phyloP scores from a whole-genome alignment of 345 rosid genomes.

The Boechera divaricarpa region DNA sequence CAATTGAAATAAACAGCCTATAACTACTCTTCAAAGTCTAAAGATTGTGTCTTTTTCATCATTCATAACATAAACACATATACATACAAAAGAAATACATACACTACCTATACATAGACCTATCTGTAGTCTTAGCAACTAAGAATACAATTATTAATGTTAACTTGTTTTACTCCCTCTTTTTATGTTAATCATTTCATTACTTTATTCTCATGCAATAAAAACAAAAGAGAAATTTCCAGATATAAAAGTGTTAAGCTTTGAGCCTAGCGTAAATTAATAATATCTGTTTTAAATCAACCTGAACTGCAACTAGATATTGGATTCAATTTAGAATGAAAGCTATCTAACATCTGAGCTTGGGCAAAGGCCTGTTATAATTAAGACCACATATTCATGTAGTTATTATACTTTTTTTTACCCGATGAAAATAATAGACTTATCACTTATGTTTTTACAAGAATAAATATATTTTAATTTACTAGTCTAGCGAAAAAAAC shows the following conservation, averaged over 20 bases:
- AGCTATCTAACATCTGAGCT: not conserved
- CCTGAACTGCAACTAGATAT: not conserved
- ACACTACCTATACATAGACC: constrained; percentile 26
- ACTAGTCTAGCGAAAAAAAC: not conserved
- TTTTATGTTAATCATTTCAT: constrained; percentile 22
- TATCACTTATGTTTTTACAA: not conserved
- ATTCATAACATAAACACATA: constrained; percentile 18
- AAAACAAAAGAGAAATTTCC: constrained; percentile 30
- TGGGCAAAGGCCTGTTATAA: constrained; percentile 6
- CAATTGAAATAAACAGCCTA: constrained; percentile 41
- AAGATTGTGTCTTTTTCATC: constrained; percentile 36
- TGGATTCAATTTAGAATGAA: not conserved
- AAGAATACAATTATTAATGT: constrained; percentile 37
- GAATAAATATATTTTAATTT: not conserved
- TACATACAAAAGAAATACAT: constrained; percentile 21
- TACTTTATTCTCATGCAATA: constrained; percentile 42
- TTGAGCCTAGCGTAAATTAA: not conserved
- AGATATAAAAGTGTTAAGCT: constrained; percentile 1
- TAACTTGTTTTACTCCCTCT: not conserved
- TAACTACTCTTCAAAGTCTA: constrained; percentile 38
- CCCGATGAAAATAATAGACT: not conserved
- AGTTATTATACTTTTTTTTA: not conserved
- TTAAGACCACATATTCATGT: not conserved
- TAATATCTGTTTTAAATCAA: not conserved
- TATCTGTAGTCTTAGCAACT: constrained; percentile 40